Base-by-base conservation (phyloP, 2,329 filamentous ascomycete species). In the Nemania sp. region DNA sequence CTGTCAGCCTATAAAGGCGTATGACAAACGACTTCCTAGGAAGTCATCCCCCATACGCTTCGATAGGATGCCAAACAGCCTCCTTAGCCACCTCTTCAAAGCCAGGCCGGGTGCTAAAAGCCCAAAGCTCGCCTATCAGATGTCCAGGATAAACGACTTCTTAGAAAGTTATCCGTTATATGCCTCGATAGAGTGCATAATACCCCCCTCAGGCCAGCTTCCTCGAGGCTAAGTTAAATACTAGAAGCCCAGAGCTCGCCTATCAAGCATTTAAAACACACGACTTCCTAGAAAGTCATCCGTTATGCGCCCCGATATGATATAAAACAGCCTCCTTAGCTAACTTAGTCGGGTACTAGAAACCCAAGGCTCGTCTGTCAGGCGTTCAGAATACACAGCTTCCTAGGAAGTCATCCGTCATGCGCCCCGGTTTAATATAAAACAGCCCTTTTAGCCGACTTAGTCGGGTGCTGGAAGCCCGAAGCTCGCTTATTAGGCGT, bases 171-270 rank as follows among this genome's bases (percentile, higher is more conserved):
- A 52, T 52, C 49, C 35, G 35, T 37, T 11, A 52, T 51, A 29
- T 21, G 49, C 49, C 49, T 52, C 49, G 49, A 52, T 42, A 20
- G 37, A 25, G 49, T 52, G 20, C 37, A 52, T 52, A 52, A 52
- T 52, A 52, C 49, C 49, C 49, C 49, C 29, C 49, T 52, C 18
- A n/a, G 49, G 49, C 49, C 49, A 52, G 35, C 49, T 52, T 42
- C 37, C 49, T 52, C 20, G 49, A 51, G 49, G 35, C 49, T 20
- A 51, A 51, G 49, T 51, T 35, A 51, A 51, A 51, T 51, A 51
- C 49, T 51, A 51, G 29, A 51, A 42, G 49, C 49, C 49, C 49
- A 51, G 29, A 20, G 49, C 49, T n/a, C 40, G 35, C 49, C 49
- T 51, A 51, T 29, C 29, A 51, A 39, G 37, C 25, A 29, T 29